A percentile compares a stretch with the other conserved stretches of the same genome.
These are phyloP conservation scores for Globisporangium orthogonon DNA, from an alignment of 352 stramenopile species.

Conservation along the genomic window DNA sequence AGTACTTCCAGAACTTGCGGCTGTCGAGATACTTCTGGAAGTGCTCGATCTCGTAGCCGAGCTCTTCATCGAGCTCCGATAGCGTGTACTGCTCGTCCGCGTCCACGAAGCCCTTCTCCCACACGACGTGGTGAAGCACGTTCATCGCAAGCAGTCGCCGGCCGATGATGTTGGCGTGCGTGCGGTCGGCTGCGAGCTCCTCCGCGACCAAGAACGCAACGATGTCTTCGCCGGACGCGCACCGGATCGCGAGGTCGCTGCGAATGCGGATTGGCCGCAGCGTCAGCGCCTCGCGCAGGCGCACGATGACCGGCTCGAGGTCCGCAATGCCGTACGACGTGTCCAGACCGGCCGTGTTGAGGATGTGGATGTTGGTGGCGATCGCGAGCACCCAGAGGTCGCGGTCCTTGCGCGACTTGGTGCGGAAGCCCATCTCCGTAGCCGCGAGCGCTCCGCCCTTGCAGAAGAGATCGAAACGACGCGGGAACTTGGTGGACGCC, in stretches of 20 bases:
- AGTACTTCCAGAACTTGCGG: slow-evolving; percentile 77
- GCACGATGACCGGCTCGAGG: slow-evolving; percentile 40
- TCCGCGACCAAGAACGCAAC: slow-evolving; percentile 60
- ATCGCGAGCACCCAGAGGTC: slow-evolving; percentile 72
- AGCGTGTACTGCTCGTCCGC: slow-evolving; percentile 71
- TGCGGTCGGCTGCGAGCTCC: slow-evolving; percentile 39
- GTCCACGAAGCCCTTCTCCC: slow-evolving; percentile 81
- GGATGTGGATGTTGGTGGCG: slow-evolving; percentile 51
- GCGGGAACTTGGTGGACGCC: slow-evolving; percentile 59
- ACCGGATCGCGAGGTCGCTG: slow-evolving; percentile 53
- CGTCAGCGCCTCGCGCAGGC: slow-evolving; percentile 47
- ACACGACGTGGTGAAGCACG: slow-evolving; percentile 78
- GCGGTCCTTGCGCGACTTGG: slow-evolving; percentile 70
- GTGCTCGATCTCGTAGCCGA: slow-evolving; percentile 59
- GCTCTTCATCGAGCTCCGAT: slow-evolving; percentile 43
- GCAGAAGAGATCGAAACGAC: slow-evolving; percentile 70
- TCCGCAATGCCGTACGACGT: slow-evolving; percentile 45
- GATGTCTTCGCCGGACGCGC: slow-evolving; percentile 58
- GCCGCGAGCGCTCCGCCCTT: slow-evolving; percentile 56
- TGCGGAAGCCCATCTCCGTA: slow-evolving; percentile 72
- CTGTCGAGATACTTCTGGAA: slow-evolving; percentile 82
- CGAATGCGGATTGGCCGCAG: slow-evolving; percentile 64
- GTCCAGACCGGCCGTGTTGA: slow-evolving; percentile 39
- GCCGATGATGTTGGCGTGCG: slow-evolving; percentile 46
- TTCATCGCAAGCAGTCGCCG: slow-evolving; percentile 76